Conservation (phyloP, 2,329 filamentous ascomycete genomes). For the Penicillium verrucosum region DNA sequence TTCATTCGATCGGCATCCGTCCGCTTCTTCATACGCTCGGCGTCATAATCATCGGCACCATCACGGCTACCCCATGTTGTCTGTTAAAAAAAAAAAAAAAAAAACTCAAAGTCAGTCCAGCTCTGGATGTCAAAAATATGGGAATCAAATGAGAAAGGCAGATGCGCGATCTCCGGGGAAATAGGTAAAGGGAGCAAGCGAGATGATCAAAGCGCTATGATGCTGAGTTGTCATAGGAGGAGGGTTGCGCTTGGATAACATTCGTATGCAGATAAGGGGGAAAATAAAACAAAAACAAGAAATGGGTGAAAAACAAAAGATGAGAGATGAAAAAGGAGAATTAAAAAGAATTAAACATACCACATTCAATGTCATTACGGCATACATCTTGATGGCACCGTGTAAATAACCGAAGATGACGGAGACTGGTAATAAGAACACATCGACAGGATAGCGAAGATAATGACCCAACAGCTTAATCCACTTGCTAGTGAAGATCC, state of each 20-base stretch:
- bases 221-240: conserved; percentile 20
- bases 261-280: neutral
- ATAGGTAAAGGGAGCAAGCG: conserved; percentile 15
- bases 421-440: conserved; percentile 77
- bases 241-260: conserved; percentile 14
- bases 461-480: conserved; percentile 89
- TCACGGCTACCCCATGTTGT: conserved; percentile 94
- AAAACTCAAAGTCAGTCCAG: conserved; percentile 4
- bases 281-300: neutral
- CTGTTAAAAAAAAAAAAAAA: conserved; percentile 46
- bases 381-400: conserved; percentile 86
- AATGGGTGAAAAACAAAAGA: neutral
- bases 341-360: conserved; percentile 53
- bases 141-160: neutral
- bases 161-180: conserved; percentile 3
- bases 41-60: conserved; percentile 82
- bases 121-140: neutral
- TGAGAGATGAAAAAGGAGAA: neutral
- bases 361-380: conserved; percentile 75
- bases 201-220: conserved; percentile 28
- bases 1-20: conserved; percentile 37
- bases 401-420: conserved; percentile 91
- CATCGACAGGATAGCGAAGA: conserved; percentile 75
- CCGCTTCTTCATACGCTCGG: conserved; percentile 59
- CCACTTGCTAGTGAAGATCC: conserved; percentile 86